phyloP scores from a whole-genome alignment of 2,329 filamentous ascomycete genomes.

The Aspergillus cejpii region DNA sequence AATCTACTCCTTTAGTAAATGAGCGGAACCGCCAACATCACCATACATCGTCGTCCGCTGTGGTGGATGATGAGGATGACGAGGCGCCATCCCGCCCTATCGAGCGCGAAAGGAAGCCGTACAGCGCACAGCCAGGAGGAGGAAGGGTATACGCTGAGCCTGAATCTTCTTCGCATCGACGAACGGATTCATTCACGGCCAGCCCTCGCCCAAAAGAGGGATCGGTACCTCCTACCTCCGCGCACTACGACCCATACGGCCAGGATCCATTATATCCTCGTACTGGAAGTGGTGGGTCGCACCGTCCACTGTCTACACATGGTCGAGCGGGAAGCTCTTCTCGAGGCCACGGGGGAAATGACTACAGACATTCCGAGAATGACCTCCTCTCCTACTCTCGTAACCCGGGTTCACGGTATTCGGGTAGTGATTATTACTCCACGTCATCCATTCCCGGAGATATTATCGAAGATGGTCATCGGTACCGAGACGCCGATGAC shows the following conservation, averaged over 20 bases:
- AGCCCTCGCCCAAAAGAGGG: slow-evolving; percentile 48
- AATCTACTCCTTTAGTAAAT: slow-evolving; percentile 19
- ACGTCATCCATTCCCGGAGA: slow-evolving; percentile 23
- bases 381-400: slow-evolving; percentile 23
- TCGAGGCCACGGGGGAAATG: slow-evolving; percentile 18
- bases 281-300: slow-evolving; percentile 14
- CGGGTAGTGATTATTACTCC: slow-evolving; percentile 22
- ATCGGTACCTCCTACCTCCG: slow-evolving; percentile 55
- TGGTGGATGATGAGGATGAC: slow-evolving; percentile 38
- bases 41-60: slow-evolving; percentile 27
- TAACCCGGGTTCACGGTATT: slow-evolving; percentile 18
- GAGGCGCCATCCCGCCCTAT: slow-evolving; percentile 46
- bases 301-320: slow-evolving; percentile 9
- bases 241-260: slow-evolving; percentile 46
- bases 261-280: slow-evolving; percentile 23
- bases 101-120: slow-evolving; percentile 61
- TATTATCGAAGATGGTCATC: slow-evolving; percentile 19
- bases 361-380: slow-evolving; percentile 35
- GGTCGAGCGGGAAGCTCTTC: slow-evolving; percentile 30
- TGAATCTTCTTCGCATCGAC: slow-evolving; percentile 12
- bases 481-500: slow-evolving; percentile 25
- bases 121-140: slow-evolving; percentile 52
- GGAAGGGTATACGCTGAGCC: slow-evolving; percentile 52
- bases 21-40: slow-evolving; percentile 41
- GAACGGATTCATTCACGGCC: slow-evolving; percentile 24